A percentile compares a stretch with the other conserved stretches of the same genome.
Evolutionary conservation across 1,139 yeast genomes (phyloP).

Genomic region (Kodamaea derodonti): DNA sequence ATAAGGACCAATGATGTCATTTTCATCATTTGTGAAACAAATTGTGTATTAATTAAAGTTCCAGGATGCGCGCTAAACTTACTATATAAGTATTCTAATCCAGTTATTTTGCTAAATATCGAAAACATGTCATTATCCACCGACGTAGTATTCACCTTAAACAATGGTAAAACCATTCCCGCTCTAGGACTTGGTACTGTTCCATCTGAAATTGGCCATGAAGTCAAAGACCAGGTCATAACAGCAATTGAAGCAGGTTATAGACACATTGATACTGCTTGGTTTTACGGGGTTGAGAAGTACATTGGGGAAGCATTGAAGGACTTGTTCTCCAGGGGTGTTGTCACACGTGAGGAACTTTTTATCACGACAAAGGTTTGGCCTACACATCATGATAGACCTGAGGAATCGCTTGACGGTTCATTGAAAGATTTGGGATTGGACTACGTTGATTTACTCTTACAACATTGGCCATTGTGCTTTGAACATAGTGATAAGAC

Average conservation of each 20-base stretch:
- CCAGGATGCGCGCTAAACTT: too few relatives aligned
- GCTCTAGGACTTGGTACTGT: slow-evolving; percentile 41
- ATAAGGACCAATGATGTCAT: background rate
- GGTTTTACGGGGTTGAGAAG: slow-evolving; percentile 49
- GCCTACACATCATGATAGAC: slow-evolving; percentile 38
- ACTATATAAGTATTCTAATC: too few relatives aligned
- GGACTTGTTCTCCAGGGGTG: slow-evolving; percentile 45
- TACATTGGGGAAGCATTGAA: slow-evolving; percentile 49
- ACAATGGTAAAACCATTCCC: slow-evolving; percentile 32
- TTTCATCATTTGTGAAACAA: background rate
- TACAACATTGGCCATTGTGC: slow-evolving; percentile 62
- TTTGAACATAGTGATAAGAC: slow-evolving; percentile 10
- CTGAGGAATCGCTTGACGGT: slow-evolving; percentile 34
- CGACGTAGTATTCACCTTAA: slow-evolving; percentile 23
- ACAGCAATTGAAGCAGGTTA: slow-evolving; percentile 41
- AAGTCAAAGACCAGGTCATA: slow-evolving; percentile 33
- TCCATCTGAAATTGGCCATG: slow-evolving; percentile 29
- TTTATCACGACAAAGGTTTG: slow-evolving; percentile 63
- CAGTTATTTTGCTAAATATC: too few relatives aligned
- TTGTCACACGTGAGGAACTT: slow-evolving; percentile 51
- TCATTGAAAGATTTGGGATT: slow-evolving; percentile 39
- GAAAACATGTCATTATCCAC: slow-evolving; percentile 15
- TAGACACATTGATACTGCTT: slow-evolving; percentile 41
- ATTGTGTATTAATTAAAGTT: too few relatives aligned
- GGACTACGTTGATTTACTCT: slow-evolving; percentile 55